Percentiles rank a stretch among this genome's conserved stretches.
These are phyloP conservation scores for Cryptococcus floricola DNA, from an alignment of 1,284 basidiomycete species.

Conservation along the genomic window DNA sequence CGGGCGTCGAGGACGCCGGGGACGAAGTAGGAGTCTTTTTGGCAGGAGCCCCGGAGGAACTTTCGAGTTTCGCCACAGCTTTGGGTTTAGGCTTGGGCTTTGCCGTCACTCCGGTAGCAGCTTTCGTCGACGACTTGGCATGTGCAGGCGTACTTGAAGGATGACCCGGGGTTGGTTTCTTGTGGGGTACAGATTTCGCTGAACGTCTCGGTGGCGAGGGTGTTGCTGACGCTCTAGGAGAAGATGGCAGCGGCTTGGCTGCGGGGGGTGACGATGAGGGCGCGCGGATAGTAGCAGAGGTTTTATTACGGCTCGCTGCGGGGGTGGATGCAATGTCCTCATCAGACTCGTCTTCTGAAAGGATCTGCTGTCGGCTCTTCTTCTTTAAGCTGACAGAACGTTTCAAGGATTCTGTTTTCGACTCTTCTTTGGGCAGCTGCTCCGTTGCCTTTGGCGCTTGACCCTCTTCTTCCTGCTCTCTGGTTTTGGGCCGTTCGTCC, in stretches of 20 bases:
- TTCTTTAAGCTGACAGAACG: neutral
- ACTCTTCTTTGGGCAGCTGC: neutral
- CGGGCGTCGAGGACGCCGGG: neutral
- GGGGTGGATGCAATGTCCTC: neutral
- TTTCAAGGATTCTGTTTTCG: neutral
- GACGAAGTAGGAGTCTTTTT: neutral
- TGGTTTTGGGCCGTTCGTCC: neutral
- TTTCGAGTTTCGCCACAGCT: neutral
- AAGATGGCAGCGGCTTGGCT: neutral
- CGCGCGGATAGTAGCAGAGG: neutral
- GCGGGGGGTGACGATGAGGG: neutral
- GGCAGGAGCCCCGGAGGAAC: neutral
- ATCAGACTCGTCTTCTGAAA: neutral
- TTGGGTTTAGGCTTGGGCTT: neutral
- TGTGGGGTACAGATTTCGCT: neutral
- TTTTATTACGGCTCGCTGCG: neutral
- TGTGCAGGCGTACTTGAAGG: neutral
- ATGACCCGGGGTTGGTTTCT: neutral
- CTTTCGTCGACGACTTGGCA: neutral
- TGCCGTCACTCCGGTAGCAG: neutral
- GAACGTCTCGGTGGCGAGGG: neutral
- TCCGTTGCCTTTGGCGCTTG: neutral
- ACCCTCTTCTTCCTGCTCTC: neutral
- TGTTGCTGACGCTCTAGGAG: neutral
- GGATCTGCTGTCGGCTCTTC: neutral